phyloP scores from a whole-genome alignment of 176 grass and related monocot genomes.

The Dactylis glomerata region DNA sequence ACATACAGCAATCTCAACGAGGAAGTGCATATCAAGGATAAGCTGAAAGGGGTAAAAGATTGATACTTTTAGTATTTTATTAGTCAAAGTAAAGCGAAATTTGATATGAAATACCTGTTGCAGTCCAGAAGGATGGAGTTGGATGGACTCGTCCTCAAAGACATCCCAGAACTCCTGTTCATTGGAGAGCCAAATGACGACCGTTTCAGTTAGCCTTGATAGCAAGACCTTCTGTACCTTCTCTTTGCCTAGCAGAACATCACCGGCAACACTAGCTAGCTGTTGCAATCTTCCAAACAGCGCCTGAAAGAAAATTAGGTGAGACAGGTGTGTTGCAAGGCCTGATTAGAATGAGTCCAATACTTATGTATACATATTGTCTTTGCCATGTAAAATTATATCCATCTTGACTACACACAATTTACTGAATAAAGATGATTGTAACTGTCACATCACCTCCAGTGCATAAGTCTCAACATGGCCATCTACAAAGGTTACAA shows the following conservation, averaged over 20 bases:
- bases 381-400: not conserved
- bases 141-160: constrained; percentile 57
- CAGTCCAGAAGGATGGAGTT: constrained; percentile 69
- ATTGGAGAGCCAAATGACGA: constrained; percentile 90
- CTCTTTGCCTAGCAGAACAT: constrained; percentile 83
- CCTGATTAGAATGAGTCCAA: not conserved
- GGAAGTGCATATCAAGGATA: constrained; percentile 97
- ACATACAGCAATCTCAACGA: constrained; percentile 89
- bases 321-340: constrained; percentile 5
- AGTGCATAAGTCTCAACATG: not conserved
- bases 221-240: constrained; percentile 90
- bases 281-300: constrained; percentile 93
- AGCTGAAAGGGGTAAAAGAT: constrained; percentile 44
- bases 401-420: not conserved
- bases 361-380: not conserved
- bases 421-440: not conserved
- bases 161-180: constrained; percentile 95
- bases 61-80: not conserved
- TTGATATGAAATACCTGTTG: constrained; percentile 60
- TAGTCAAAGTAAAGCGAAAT: not conserved
- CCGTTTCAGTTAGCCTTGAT: constrained; percentile 87
- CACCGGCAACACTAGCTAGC: constrained; percentile 77
- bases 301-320: constrained; percentile 51
- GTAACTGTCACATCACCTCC: not conserved
- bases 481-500: not conserved